Evolutionary conservation across 108 stramenopile genomes (phyloP).

Genomic region (Cafeteria roenbergensis): DNA sequence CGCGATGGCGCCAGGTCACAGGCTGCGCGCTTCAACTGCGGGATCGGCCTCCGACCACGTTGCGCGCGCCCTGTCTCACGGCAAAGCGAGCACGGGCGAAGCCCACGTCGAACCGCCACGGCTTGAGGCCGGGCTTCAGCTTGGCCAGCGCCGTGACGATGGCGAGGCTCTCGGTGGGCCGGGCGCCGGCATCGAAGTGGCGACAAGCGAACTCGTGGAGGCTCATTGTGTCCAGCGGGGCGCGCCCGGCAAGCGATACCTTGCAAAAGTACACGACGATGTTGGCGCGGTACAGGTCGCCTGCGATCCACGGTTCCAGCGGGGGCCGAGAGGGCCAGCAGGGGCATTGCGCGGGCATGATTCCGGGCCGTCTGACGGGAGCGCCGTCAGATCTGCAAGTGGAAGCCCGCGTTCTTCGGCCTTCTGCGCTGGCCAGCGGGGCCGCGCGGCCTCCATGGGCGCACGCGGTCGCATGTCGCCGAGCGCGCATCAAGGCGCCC

Average conservation of each 20-base stretch:
- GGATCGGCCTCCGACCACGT: not conserved
- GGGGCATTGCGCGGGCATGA: no score
- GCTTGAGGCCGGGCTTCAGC: not conserved
- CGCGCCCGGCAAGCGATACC: not conserved
- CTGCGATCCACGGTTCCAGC: no score
- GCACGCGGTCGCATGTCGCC: no score
- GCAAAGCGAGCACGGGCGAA: not conserved
- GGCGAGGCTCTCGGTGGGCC: not conserved
- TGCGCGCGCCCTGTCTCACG: not conserved
- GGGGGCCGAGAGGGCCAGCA: no score
- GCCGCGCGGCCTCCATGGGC: no score
- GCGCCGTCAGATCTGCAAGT: no score
- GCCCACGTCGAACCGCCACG: not conserved
- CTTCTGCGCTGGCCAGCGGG: no score
- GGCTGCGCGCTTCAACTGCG: not conserved
- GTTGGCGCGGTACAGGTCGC: slow-evolving; percentile 4
- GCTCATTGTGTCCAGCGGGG: not conserved
- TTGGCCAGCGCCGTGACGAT: not conserved
- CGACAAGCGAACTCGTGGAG: not conserved
- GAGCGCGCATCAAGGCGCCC: no score
- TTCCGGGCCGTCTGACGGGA: no score
- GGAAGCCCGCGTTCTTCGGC: no score
- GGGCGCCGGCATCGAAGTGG: no score
- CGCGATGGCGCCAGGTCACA: no score
- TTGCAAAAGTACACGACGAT: not conserved